A percentile compares a stretch with the other conserved stretches of the same genome.
phyloP scores from a whole-genome alignment of 176 grass and related monocot genomes.

The Oryza punctata region DNA sequence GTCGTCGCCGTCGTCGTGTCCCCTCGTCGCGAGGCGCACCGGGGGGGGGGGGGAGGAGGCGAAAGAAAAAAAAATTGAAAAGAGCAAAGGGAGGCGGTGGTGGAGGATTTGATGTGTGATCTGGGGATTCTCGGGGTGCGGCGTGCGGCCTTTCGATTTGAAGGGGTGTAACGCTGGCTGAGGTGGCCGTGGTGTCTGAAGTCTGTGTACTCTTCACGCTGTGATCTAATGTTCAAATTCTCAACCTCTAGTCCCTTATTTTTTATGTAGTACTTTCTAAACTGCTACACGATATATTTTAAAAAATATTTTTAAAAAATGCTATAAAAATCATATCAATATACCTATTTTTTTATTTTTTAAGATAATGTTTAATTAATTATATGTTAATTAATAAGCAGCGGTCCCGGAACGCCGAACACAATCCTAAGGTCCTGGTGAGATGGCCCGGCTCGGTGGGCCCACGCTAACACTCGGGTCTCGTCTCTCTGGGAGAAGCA shows the following conservation, averaged over 20 bases:
- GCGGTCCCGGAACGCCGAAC: too few species aligned
- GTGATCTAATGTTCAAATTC: too few species aligned
- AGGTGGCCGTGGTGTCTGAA: neutral
- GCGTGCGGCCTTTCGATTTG: conserved; percentile 11
- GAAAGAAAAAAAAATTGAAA: neutral
- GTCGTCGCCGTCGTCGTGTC: neutral
- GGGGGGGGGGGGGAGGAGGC: neutral
- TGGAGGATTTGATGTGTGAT: conserved; percentile 26
- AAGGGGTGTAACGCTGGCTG: neutral
- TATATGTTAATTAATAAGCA: too few species aligned
- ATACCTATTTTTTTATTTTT: too few species aligned
- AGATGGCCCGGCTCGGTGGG: neutral
- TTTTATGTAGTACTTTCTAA: too few species aligned
- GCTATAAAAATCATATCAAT: too few species aligned
- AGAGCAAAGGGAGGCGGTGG: neutral
- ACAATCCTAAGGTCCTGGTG: neutral
- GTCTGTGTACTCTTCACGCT: too few species aligned
- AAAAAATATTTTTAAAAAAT: too few species aligned
- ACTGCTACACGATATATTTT: too few species aligned
- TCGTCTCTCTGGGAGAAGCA: neutral
- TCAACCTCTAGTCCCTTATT: too few species aligned
- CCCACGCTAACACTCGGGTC: neutral
- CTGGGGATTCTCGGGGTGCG: neutral
- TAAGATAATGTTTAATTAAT: too few species aligned
- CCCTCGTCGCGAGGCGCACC: conserved; percentile 31